These are phyloP conservation scores for Cryphonectria radicalis DNA, from an alignment of 2,329 filamentous ascomycete species.

Conservation along the genomic window DNA sequence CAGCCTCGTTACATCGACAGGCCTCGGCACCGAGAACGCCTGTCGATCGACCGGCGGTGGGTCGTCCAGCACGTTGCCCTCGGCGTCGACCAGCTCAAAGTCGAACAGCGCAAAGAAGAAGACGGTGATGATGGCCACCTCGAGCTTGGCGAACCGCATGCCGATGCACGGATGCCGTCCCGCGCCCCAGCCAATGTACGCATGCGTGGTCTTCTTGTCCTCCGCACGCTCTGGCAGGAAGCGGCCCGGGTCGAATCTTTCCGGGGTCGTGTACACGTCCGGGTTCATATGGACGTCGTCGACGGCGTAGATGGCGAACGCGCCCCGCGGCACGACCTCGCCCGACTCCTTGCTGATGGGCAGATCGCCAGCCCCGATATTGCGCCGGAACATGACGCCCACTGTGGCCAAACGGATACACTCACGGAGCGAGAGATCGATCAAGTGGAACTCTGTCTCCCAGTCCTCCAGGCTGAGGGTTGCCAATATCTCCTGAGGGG, in stretches of 20 bases:
- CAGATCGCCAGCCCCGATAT: constrained; percentile 50
- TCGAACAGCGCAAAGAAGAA: constrained; percentile 56
- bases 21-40: constrained; percentile 45
- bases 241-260: constrained; percentile 54
- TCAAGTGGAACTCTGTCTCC: constrained; percentile 57
- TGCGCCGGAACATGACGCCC: constrained; percentile 56
- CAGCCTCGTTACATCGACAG: constrained; percentile 40
- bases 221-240: constrained; percentile 53
- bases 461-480: constrained; percentile 55
- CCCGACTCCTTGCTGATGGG: constrained; percentile 43
- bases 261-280: constrained; percentile 52
- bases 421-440: constrained; percentile 58
- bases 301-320: constrained; percentile 50
- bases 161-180: constrained; percentile 42
- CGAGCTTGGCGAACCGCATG: constrained; percentile 55
- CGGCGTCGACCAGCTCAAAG: constrained; percentile 46
- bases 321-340: constrained; percentile 54
- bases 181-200: constrained; percentile 43
- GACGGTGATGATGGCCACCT: constrained; percentile 53
- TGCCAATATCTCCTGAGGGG: constrained; percentile 44
- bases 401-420: constrained; percentile 54
- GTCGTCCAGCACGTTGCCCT: constrained; percentile 39
- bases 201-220: constrained; percentile 41
- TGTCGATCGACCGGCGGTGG: constrained; percentile 44
- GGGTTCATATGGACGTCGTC: constrained; percentile 55